Evolutionary conservation across 179 eudicot genomes (phyloP), one percentile per base, ranked within the genome.

Genomic region (Silene coronaria): DNA sequence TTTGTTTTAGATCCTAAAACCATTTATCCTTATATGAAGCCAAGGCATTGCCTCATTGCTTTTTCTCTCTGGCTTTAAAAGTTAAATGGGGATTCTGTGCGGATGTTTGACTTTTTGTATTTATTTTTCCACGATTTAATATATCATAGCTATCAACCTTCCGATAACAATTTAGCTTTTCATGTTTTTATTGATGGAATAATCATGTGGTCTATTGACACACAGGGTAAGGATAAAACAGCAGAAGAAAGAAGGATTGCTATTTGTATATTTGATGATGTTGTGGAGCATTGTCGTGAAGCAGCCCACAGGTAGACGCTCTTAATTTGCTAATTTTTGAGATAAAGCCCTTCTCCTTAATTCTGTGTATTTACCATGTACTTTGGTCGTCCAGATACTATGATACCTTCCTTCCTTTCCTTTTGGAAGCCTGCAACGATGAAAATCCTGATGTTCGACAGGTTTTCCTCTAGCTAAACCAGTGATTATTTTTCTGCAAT

Each of bases 181-280:
- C 75, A n/a, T 42, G 69, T 60, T 30, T 28, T 42, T 76, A 24
- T 34, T 6, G 22, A 63, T 23, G 78, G 34, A 42, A 46, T 64
- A 36, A 57, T 19, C 34, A 42, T 67, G 69, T 30, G 64, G 27
- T 72, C n/a, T 72, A 72, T 30, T 67, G 26, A 24, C 28, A 32
- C 67, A 38, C 58, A 85, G 88, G 88, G 86, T 12, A 85, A 81
- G 78, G 88, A 85, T 77, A 83, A 77, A 79, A 80, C 88, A 53
- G 55, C 83, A 0, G 86, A 83, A 76, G 88, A 85, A 77, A 85
- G 88, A 73, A 81, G 83, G 70, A 81, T 85, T 63, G 86, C 83
- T 45, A 81, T 85, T 48, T 84, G 85, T 62, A 83, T 85, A 34
- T 83, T 81, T 77, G 83, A 76, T 79, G 85, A 81, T 81, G 79